These are phyloP conservation scores for Plantago coronopus DNA, from an alignment of 305 asterid genomes.

Conservation along the genomic window DNA sequence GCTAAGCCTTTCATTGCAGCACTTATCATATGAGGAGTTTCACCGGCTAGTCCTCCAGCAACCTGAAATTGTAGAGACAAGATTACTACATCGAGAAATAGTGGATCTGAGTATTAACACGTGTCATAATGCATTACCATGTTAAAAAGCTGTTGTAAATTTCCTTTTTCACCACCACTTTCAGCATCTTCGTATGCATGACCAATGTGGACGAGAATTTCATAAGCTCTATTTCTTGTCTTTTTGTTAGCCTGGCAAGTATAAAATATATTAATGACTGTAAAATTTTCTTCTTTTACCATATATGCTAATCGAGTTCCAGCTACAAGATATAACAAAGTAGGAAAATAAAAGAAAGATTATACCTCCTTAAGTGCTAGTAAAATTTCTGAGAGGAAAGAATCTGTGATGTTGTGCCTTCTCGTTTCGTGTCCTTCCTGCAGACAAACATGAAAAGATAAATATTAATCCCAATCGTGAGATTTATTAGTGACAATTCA, in stretches of 20 bases:
- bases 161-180: conserved; percentile 57
- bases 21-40: conserved; percentile 89
- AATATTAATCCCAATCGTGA: conserved; percentile 1
- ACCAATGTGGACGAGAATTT: conserved; percentile 84
- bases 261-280: conserved; percentile 17
- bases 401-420: conserved; percentile 44
- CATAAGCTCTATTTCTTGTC: conserved; percentile 92
- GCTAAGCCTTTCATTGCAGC: conserved; percentile 93
- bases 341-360: conserved; percentile 2
- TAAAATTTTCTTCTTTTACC: conserved; percentile 1
- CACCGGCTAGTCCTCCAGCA: conserved; percentile 91
- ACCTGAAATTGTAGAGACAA: conserved; percentile 40
- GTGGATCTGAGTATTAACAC: not conserved
- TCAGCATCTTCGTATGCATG: conserved; percentile 83
- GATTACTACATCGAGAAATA: conserved; percentile 6
- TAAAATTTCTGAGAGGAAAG: conserved; percentile 84
- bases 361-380: conserved; percentile 93
- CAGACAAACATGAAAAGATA: conserved; percentile 23
- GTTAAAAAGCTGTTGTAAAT: conserved; percentile 54
- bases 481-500: not conserved
- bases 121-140: conserved; percentile 48
- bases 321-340: not conserved
- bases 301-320: not conserved
- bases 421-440: conserved; percentile 67
- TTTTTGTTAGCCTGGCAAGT: conserved; percentile 64